Base-by-base conservation (phyloP, 139 green algal species). In the Trebouxia sp. region DNA sequence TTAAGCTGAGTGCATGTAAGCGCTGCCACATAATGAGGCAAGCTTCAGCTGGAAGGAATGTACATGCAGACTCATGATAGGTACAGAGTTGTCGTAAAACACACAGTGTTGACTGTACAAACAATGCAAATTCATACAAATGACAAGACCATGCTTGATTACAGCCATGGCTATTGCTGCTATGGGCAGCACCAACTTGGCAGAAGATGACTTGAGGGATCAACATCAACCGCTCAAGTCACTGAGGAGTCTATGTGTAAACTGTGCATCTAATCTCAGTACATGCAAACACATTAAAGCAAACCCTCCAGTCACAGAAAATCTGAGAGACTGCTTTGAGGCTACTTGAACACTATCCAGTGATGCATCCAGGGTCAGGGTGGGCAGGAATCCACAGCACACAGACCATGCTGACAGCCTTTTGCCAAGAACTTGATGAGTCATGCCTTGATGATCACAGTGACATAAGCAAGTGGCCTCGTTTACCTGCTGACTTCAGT, bases 51-150 rank as follows among this genome's bases (percentile, higher is more conserved):
- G 42, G 58, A 69, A 41, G 32, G 30, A 69, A 69, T 69, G 58
- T 10, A 69, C 58, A 69, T 14, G 58, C 58, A 69, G 58, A 69
- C 30, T 69, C 58, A 69, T 69, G 58, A 69, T 69, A 43, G 58
- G 58, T 69, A 69, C 58, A 69, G 58, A 69, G 24, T 69, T 69
- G 30, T 9, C 58, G 30, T 69, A 30, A 69, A 69, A 69, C 58
- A 69, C 58, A 69, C 58, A 69, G 58, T 69, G 30, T 69, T 69
- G 58, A 69, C 58, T 69, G 58, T 69, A 69, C 58, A 69, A 69
- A 43, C 58, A 28, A 69, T 69, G 58, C 58, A 69, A 69, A 20
- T 43, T 69, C 30, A 43, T 69, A 69, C 30, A 43, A 42, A 42
- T 69, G 58, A 69, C 58, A 69, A 69, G 58, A 69, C 30, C 58